Evolutionary conservation across 257 asterid genomes (phyloP).

Genomic region (Gentiana macrophylla): DNA sequence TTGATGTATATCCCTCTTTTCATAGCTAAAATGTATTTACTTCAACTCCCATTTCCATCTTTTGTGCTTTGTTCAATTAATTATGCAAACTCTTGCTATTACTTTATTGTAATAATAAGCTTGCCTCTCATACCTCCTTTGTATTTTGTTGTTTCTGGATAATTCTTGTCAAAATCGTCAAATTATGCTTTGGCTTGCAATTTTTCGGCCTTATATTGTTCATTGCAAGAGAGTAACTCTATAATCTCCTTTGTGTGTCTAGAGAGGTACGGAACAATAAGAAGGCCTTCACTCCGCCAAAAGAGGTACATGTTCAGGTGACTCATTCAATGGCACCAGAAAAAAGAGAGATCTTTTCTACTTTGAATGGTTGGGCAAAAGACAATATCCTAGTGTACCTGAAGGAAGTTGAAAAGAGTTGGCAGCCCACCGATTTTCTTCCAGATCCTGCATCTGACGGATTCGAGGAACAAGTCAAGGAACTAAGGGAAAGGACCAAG

Average conservation of each 20-base stretch:
- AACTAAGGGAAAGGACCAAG: constrained; percentile 50
- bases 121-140: too few relatives aligned
- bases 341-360: constrained; percentile 51
- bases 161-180: background rate
- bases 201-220: background rate
- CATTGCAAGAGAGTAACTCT: constrained; percentile 2
- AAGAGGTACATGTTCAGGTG: constrained; percentile 53
- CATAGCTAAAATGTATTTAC: too few relatives aligned
- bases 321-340: constrained; percentile 63
- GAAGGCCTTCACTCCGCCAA: constrained; percentile 52
- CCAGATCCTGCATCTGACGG: constrained; percentile 71
- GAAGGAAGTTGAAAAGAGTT: constrained; percentile 52
- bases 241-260: constrained; percentile 6
- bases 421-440: constrained; percentile 69
- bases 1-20: too few relatives aligned
- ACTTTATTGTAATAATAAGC: too few relatives aligned
- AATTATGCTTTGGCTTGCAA: background rate
- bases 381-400: constrained; percentile 47
- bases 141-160: background rate
- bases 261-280: constrained; percentile 34
- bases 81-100: too few relatives aligned
- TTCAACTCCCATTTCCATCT: too few relatives aligned
- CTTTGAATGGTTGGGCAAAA: constrained; percentile 55
- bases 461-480: constrained; percentile 63
- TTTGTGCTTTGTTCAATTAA: too few relatives aligned